Conservation (phyloP, 495 filamentous ascomycete species). For the Bathelium albidoporum region DNA sequence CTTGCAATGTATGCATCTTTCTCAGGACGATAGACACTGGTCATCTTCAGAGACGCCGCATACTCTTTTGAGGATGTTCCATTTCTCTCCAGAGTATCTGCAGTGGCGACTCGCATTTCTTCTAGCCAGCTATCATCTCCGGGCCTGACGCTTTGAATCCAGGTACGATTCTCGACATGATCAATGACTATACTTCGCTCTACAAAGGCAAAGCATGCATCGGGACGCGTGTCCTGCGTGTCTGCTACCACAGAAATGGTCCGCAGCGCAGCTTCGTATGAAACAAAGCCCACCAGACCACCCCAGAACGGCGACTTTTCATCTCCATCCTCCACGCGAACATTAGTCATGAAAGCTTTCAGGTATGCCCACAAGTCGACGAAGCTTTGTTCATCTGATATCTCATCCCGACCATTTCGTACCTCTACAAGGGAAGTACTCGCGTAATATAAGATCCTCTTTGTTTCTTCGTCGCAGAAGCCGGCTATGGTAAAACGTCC, state of each 20-base stretch:
- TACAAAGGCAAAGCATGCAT: constrained; percentile 68
- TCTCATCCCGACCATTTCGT: constrained; percentile 20
- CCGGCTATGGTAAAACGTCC: constrained; percentile 62
- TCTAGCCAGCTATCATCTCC: constrained; percentile 28
- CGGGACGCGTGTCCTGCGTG: constrained; percentile 40
- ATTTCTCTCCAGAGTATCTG: constrained; percentile 14
- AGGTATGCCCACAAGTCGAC: constrained; percentile 45
- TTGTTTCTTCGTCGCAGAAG: constrained; percentile 19
- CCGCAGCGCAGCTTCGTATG: constrained; percentile 73
- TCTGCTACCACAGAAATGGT: constrained; percentile 39
- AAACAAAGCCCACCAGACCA: constrained; percentile 81
- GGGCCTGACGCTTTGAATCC: constrained; percentile 52
- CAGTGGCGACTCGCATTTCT: constrained; percentile 20
- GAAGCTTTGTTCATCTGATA: not conserved
- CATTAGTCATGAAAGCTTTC: constrained; percentile 46
- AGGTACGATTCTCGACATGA: constrained; percentile 47
- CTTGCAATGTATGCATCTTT: constrained; percentile 45
- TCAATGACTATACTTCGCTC: constrained; percentile 75
- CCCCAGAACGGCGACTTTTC: constrained; percentile 62
- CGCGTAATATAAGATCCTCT: not conserved
- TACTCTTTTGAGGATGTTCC: not conserved
- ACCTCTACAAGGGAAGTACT: constrained; percentile 15
- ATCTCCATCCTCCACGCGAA: constrained; percentile 33
- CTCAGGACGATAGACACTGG: not conserved
- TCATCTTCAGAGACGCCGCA: not conserved